Percentiles rank a stretch among this genome's conserved stretches.
These are phyloP conservation scores for Apiotrichum porosum DNA, from an alignment of 1,284 basidiomycete genomes.

Conservation along the genomic window DNA sequence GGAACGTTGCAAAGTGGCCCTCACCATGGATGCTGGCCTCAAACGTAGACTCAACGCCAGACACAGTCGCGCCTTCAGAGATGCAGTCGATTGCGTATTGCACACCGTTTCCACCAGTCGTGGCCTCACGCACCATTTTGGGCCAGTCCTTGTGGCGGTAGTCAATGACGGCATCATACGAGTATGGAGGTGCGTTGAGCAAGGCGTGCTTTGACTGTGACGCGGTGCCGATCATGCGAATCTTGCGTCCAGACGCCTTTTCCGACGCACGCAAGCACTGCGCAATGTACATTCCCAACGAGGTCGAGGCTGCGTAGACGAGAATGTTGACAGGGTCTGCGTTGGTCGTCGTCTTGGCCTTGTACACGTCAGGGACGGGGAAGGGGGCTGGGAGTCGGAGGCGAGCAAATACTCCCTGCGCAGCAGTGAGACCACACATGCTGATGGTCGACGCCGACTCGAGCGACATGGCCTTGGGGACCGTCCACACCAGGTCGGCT, in stretches of 20 bases:
- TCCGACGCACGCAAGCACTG: slow-evolving; percentile 5
- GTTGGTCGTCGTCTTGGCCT: too few relatives aligned
- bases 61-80: slow-evolving; percentile 6
- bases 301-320: slow-evolving; percentile 11
- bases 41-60: neutral
- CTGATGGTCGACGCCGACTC: slow-evolving; percentile 2
- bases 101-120: neutral
- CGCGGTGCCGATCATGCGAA: slow-evolving; percentile 2
- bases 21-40: neutral
- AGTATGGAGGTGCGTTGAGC: neutral
- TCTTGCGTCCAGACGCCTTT: neutral
- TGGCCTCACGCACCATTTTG: neutral
- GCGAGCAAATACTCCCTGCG: slow-evolving; percentile 10
- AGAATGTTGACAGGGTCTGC: neutral
- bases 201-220: neutral
- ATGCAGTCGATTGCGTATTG: slow-evolving; percentile 10
- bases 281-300: slow-evolving; percentile 9
- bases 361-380: neutral
- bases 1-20: slow-evolving; percentile 1
- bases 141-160: slow-evolving; percentile 6
- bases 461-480: neutral
- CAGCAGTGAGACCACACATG: slow-evolving; percentile 15
- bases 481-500: slow-evolving; percentile 5
- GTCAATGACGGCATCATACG: slow-evolving; percentile 6
- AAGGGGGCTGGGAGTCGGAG: slow-evolving; percentile 2